Evolutionary conservation across 164 flowering plant genomes (phyloP), one percentile per base, ranked within the genome.

Genomic region (Saururus chinensis): DNA sequence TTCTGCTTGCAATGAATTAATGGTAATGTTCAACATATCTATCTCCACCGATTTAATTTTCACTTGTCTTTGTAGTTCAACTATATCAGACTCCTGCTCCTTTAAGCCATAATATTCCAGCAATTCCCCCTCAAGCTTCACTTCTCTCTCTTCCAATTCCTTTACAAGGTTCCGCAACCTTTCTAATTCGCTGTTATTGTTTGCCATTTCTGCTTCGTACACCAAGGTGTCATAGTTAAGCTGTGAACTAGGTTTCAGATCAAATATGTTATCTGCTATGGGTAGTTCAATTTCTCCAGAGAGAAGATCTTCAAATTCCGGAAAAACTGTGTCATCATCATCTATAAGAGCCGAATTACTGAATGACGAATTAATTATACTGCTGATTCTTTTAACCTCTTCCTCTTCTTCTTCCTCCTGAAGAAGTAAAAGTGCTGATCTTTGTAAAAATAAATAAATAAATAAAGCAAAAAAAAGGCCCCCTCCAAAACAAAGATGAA

Each of bases 111-210:
- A 90, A 69, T 87, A 93, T 70, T 93, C 96, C 0, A 93, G 92
- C 71, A 93, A 76, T 71, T 93, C 99, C 0, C 96, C 97, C 77
- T 93, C 97, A 26, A 87, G 92, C 74, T 91, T 88, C 65, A 77
- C 95, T 73, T 87, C 97, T 71, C 95, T 82, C 63, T 93, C 96
- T 71, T 88, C 95, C 75, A 90, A 76, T 71, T 93, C 96, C 78
- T 78, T 82, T 7, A 90, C 99, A 25, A 93, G 75, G 53, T 73
- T 81, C 35, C 93, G 77, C 65, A 90, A 60, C 60, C 81, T 71
- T 59, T 85, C 93, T 48, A 88, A 70, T 69, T 93, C 99, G 60
- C 52, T 79, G 20, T 81, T 92, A 77, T 83, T 84, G 48, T 74
- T 81, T 45, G 76, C 86, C 89, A 88, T 88, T 73, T 87, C 88